Evolutionary conservation across 176 grass and related monocot genomes (phyloP), one percentile per base, ranked within the genome.

Genomic region (Zea luxurians): DNA sequence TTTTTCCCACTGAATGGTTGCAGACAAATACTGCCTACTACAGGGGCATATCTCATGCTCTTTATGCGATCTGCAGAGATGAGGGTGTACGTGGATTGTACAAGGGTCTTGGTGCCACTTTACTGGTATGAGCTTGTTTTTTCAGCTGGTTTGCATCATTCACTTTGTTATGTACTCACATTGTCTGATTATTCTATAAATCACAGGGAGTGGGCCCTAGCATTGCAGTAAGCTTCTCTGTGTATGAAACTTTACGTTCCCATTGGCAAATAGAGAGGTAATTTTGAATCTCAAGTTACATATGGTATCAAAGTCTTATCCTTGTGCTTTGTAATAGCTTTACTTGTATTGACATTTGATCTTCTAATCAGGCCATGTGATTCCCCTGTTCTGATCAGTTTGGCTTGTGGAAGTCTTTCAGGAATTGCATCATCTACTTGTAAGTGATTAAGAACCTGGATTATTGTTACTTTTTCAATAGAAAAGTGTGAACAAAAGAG

Each of bases 51-150:
- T 92, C 84, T 36, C 95, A 98, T 90, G 62, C 95, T 50, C 85
- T 98, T 38, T 86, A 82, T 61, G 83, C 87, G 3, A 94, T 94
- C 70, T 98, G 91, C 74, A 92, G 91, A 94, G 91, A 98, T 58
- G 95, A 98, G 76, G 95, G 95, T 71, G 16, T 86, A 45, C 87
- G 70, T 62, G 95, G 91, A n/a, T 83, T 98, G 37, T 98, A 98
- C 80, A 98, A 92, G 85, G 95, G 95, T 83, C 87, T 98, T 76
- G 95, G 95, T 63, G 89, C 95, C 44, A 98, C 95, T 65, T 86
- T 98, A 57, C 68, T 98, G 54, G 95, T 98, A 88, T 40, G 73
- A 60, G 66, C 41, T 62, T 74, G 8, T 42, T 58, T 36, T 71
- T 78, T 48, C 37, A 42, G 20, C 70, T 65, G 37, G 54, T 77